These are phyloP conservation scores for Epichloe sp. DNA, from an alignment of 2,329 filamentous ascomycete genomes.

Conservation along the genomic window DNA sequence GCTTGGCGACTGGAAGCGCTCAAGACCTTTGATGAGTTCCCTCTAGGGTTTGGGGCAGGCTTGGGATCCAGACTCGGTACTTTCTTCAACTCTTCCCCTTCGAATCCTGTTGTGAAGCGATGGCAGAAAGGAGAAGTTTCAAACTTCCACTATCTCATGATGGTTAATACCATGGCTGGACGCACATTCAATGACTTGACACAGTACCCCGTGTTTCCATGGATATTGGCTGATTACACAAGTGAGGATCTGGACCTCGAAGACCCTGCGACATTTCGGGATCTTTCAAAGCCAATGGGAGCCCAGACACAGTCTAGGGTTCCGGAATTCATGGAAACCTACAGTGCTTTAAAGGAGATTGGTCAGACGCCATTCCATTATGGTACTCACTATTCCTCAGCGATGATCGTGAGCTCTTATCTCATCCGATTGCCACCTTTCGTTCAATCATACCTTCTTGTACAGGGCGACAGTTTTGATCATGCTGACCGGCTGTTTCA, in stretches of 20 bases:
- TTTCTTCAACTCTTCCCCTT: slow-evolving; percentile 73
- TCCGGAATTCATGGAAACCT: slow-evolving; percentile 68
- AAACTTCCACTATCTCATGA: slow-evolving; percentile 98
- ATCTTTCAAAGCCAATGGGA: slow-evolving; percentile 92
- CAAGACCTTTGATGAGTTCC: slow-evolving; percentile 47
- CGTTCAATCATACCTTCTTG: slow-evolving; percentile 83
- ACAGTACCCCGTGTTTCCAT: slow-evolving; percentile 95
- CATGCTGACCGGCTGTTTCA: slow-evolving; percentile 93
- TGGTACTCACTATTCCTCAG: slow-evolving; percentile 95
- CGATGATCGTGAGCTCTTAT: slow-evolving; percentile 97
- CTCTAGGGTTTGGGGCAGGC: slow-evolving; percentile 57
- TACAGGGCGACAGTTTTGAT: slow-evolving; percentile 94
- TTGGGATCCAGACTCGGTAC: slow-evolving; percentile 84
- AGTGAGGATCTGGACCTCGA: slow-evolving; percentile 83
- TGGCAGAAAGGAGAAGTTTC: slow-evolving; percentile 94
- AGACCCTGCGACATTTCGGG: slow-evolving; percentile 74
- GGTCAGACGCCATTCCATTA: slow-evolving; percentile 91
- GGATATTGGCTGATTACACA: slow-evolving; percentile 91
- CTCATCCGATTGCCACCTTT: slow-evolving; percentile 91
- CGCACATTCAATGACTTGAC: slow-evolving; percentile 96
- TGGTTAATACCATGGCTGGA: slow-evolving; percentile 94
- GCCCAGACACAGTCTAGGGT: slow-evolving; percentile 70
- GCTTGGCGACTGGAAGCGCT: slow-evolving; percentile 84
- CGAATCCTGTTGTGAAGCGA: slow-evolving; percentile 72
- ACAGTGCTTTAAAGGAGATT: slow-evolving; percentile 81